These are phyloP conservation scores for Chimonanthus salicifolius DNA, from an alignment of 164 flowering plant genomes.

Conservation along the genomic window DNA sequence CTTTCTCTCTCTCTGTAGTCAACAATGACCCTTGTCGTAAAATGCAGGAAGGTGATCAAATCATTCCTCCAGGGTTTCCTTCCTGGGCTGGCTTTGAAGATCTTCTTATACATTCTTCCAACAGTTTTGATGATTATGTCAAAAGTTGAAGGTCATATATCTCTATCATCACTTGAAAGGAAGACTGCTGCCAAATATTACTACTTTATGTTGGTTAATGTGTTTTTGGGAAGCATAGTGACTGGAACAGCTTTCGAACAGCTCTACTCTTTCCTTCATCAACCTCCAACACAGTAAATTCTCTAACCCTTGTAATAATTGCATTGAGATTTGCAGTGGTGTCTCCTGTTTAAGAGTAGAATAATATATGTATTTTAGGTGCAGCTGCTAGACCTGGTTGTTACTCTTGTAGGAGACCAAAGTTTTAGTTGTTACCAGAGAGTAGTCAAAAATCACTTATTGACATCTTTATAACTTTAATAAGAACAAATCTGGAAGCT, in stretches of 20 bases:
- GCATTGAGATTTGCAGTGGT: background rate
- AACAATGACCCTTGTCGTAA: background rate
- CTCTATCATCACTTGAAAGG: constrained; percentile 70
- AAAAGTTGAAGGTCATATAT: constrained; percentile 79
- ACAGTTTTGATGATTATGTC: constrained; percentile 82
- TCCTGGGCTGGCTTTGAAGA: constrained; percentile 90
- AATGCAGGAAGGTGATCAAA: constrained; percentile 76
- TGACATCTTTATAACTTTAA: too few species aligned
- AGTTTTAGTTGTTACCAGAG: too few species aligned
- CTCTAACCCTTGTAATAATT: constrained; percentile 8
- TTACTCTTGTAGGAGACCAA: too few species aligned
- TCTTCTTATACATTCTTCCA: constrained; percentile 81
- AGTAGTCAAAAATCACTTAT: too few species aligned
- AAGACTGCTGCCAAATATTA: constrained; percentile 84
- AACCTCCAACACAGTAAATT: constrained; percentile 81
- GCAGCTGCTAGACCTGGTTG: too few species aligned
- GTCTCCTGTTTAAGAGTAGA: background rate
- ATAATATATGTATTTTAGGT: background rate
- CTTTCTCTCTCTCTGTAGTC: background rate
- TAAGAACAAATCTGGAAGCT: too few species aligned
- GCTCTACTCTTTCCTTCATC: constrained; percentile 79
- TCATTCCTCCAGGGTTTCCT: constrained; percentile 97
- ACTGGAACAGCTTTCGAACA: constrained; percentile 97
- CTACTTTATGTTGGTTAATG: constrained; percentile 92
- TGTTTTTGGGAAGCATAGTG: constrained; percentile 88